phyloP scores from a whole-genome alignment of 768 basidiomycete genomes.

The Leccinum sublutescens region DNA sequence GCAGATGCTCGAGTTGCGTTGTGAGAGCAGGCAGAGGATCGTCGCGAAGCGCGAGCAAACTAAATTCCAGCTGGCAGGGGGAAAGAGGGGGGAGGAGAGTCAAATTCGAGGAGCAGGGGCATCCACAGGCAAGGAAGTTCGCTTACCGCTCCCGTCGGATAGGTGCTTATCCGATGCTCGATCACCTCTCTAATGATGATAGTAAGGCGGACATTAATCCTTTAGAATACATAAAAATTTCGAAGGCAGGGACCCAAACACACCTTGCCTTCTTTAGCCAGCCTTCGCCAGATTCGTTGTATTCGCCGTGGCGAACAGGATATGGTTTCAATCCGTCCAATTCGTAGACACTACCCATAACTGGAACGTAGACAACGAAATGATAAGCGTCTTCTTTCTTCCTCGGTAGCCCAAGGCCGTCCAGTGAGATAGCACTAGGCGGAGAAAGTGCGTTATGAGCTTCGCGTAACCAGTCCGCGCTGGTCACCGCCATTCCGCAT shows the following conservation, averaged over 20 bases:
- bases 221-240: slow-evolving; percentile 7
- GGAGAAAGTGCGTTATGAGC: slow-evolving; percentile 94
- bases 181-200: slow-evolving; percentile 64
- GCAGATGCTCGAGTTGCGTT: slow-evolving; percentile 51
- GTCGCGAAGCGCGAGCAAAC: slow-evolving; percentile 81
- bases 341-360: slow-evolving; percentile 84
- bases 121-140: slow-evolving; percentile 12
- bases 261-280: slow-evolving; percentile 84
- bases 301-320: slow-evolving; percentile 80
- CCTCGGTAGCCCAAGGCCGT: slow-evolving; percentile 72
- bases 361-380: slow-evolving; percentile 91
- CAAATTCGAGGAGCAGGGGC: slow-evolving; percentile 1
- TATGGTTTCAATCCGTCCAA: slow-evolving; percentile 84
- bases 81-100: slow-evolving; percentile 1
- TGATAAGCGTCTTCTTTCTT: slow-evolving; percentile 88
- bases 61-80: slow-evolving; percentile 76
- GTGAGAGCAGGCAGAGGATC: slow-evolving; percentile 75
- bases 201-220: slow-evolving; percentile 19
- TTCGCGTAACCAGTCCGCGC: slow-evolving; percentile 74
- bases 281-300: slow-evolving; percentile 65
- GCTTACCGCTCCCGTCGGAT: slow-evolving; percentile 83
- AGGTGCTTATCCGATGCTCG: slow-evolving; percentile 84
- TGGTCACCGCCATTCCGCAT: slow-evolving; percentile 77
- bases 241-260: slow-evolving; percentile 9
- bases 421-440: slow-evolving; percentile 82